Conservation (phyloP, 805 yeast species). For the Blastobotrys mokoenaii region DNA sequence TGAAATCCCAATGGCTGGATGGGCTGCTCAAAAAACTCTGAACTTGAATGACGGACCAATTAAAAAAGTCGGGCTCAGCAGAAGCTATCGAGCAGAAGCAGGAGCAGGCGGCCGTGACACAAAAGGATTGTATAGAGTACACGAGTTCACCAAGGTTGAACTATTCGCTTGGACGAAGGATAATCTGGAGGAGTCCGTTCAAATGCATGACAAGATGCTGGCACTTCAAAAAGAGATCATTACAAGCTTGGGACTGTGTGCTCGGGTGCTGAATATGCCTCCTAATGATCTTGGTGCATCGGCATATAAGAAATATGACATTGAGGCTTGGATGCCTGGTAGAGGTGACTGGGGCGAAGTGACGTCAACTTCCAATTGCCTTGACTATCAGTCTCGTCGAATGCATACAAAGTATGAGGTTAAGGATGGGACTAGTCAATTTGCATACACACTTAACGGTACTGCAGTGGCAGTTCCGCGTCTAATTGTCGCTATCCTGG, state of each 20-base stretch:
- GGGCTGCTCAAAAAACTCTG: constrained; percentile 47
- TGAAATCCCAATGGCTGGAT: constrained; percentile 86
- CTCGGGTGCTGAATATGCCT: constrained; percentile 83
- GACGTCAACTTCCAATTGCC: constrained; percentile 84
- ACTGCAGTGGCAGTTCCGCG: constrained; percentile 96
- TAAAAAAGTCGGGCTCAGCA: constrained; percentile 67
- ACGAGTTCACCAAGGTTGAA: constrained; percentile 94
- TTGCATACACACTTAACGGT: constrained; percentile 82
- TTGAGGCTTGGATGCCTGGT: constrained; percentile 99
- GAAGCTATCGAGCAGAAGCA: constrained; percentile 92
- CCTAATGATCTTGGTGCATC: constrained; percentile 89
- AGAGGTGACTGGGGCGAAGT: constrained; percentile 89
- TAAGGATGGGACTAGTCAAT: constrained; percentile 30
- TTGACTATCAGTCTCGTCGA: constrained; percentile 83
- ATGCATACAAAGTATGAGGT: constrained; percentile 54
- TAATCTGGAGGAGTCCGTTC: constrained; percentile 23
- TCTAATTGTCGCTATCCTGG: constrained; percentile 80
- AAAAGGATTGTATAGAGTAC: constrained; percentile 86
- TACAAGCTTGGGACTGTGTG: constrained; percentile 60
- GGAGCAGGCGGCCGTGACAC: constrained; percentile 94
- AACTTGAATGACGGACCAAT: constrained; percentile 26
- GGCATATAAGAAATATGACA: constrained; percentile 83
- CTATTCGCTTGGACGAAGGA: constrained; percentile 62
- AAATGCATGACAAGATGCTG: constrained; percentile 51
- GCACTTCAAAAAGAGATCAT: constrained; percentile 59